phyloP scores from a whole-genome alignment of 441 rosid genomes.

The Adansonia gregorii region DNA sequence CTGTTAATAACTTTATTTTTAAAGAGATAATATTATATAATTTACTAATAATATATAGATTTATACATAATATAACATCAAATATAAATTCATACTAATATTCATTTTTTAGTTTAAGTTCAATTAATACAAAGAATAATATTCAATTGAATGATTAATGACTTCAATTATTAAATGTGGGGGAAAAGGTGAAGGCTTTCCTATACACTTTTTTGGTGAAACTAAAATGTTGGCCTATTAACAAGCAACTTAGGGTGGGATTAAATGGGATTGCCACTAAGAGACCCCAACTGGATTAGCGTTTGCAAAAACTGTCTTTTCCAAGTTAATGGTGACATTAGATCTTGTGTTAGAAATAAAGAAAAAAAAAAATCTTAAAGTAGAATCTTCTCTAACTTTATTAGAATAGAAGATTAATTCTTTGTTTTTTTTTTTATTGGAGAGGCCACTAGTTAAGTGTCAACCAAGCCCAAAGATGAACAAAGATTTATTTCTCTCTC shows the following conservation, averaged over 20 bases:
- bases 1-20: too few relatives aligned
- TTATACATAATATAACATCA: too few relatives aligned
- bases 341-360: background rate
- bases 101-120: too few relatives aligned
- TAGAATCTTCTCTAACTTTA: background rate
- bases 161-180: conserved; percentile 4
- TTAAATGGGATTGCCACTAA: conserved; percentile 19
- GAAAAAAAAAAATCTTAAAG: too few relatives aligned
- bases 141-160: background rate
- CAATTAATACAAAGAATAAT: background rate
- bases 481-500: too few relatives aligned
- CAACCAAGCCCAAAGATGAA: too few relatives aligned
- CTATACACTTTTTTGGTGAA: background rate
- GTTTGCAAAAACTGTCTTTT: background rate
- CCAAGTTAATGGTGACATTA: conserved; percentile 4
- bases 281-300: background rate
- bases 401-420: background rate
- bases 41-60: too few relatives aligned
- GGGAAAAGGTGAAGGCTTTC: background rate
- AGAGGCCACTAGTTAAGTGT: too few relatives aligned
- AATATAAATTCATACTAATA: too few relatives aligned
- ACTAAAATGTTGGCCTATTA: background rate
- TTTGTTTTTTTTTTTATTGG: background rate
- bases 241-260: background rate
- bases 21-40: too few relatives aligned